Conservation (phyloP, 331 rosid genomes). For the Telfairia occidentalis region DNA sequence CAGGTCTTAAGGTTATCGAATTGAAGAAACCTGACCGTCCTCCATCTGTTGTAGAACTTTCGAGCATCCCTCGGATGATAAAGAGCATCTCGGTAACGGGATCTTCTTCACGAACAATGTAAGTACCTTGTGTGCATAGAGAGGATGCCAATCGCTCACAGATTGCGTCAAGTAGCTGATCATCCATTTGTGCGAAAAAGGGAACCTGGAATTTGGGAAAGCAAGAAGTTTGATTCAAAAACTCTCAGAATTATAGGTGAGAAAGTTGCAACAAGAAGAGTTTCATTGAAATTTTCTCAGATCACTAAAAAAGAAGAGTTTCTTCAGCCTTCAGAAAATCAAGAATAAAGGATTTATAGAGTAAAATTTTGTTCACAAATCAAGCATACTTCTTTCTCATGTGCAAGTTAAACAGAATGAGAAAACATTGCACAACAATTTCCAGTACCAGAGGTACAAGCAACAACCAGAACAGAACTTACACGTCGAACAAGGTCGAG, state of each 20-base stretch:
- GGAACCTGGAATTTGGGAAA: constrained; percentile 54
- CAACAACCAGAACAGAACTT: constrained; percentile 19
- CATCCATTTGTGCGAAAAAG: constrained; percentile 87
- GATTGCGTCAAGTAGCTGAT: constrained; percentile 72
- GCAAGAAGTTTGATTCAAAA: background rate
- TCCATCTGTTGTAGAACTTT: constrained; percentile 90
- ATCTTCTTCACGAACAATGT: constrained; percentile 80
- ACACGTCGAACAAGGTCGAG: constrained; percentile 86
- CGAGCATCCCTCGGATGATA: constrained; percentile 72
- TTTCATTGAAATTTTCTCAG: too few species aligned
- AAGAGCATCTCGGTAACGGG: constrained; percentile 90
- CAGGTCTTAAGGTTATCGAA: constrained; percentile 58
- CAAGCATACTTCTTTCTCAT: background rate
- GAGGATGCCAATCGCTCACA: constrained; percentile 74
- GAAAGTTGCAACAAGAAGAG: background rate
- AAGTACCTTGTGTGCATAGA: constrained; percentile 64
- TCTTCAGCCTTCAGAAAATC: too few species aligned
- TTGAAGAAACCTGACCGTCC: constrained; percentile 90
- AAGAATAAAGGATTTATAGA: too few species aligned
- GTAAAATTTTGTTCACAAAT: background rate
- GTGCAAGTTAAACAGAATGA: background rate
- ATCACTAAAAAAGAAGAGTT: too few species aligned
- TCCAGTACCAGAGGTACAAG: background rate
- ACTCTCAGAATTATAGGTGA: background rate
- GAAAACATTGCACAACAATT: background rate